Evolutionary conservation across 106 monocot species (phyloP), one percentile per base, ranked within the genome.

Genomic region (Phalaenopsis equestris): DNA sequence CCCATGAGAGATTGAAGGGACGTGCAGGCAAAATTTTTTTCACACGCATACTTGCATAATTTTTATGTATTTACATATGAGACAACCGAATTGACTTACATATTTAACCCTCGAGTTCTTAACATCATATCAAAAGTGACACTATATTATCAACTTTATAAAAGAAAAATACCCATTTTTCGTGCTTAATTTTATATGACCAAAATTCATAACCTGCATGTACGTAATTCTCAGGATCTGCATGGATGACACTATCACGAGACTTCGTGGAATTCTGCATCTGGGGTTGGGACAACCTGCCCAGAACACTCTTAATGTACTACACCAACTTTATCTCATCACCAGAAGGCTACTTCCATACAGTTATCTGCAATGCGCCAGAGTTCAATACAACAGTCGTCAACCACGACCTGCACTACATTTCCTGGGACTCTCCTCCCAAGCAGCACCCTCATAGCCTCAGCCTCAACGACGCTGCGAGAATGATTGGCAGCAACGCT

Each of bases 281-380:
- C 14, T 93, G 87, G 90, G 95, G 93, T 0, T 96, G 89, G 90
- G 95, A 96, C 79, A 96, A 96, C 75, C 86, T 96, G 6, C 95
- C 95, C 2, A 84, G 95, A 74, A 89, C 84, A 8, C 83, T 96
- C 15, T 91, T 95, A 61, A 95, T 95, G 92, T 95, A 95, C 85
- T 93, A 93, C 93, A 80, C 91, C 65, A 96, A 96, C 82, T 96
- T 96, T 81, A 24, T 96, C 9, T 96, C 95, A 73, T 84, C 95
- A 7, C 90, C 95, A 0, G 93, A 93, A 75, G 89, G 93, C 64
- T 96, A 96, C 88, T 96, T 96, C 88, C 94, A 94, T 55, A 91
- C 94, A 0, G 84, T 94, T 24, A 83, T 91, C 70, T 94, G 94
- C 80, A 94, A 96, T 21, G 30, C 87, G 5, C 89, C 86, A 0